These are phyloP conservation scores for Trichoderma harzianum DNA, from an alignment of 2,329 filamentous ascomycete species.

Conservation along the genomic window DNA sequence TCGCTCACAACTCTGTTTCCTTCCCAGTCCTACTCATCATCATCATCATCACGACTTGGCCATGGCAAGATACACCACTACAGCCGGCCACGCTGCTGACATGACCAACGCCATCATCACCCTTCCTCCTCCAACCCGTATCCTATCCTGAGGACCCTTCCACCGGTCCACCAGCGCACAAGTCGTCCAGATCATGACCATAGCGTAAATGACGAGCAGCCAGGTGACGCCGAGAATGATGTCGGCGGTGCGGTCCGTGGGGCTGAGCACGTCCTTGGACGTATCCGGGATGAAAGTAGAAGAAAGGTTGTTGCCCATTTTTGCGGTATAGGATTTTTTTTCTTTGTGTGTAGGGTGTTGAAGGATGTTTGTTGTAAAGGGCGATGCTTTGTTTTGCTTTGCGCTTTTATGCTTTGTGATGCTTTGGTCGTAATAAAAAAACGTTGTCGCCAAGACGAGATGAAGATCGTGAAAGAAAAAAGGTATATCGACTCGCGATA, in stretches of 20 bases:
- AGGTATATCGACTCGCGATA: constrained; percentile 2
- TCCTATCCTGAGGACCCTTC: constrained; percentile 38
- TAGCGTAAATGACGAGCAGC: constrained; percentile 34
- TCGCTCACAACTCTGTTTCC: not conserved
- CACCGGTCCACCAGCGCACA: constrained; percentile 42
- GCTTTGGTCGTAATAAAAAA: not conserved
- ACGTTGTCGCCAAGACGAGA: not conserved
- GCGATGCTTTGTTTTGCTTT: not conserved
- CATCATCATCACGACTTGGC: constrained; percentile 17
- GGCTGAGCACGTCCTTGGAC: constrained; percentile 33
- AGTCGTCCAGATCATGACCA: constrained; percentile 42
- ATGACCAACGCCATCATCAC: constrained; percentile 33
- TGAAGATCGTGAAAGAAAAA: not conserved
- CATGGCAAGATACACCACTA: constrained; percentile 33
- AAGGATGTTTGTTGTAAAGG: not conserved
- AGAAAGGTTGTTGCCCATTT: constrained; percentile 43
- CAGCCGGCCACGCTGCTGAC: constrained; percentile 37
- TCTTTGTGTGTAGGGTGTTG: not conserved
- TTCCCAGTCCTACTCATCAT: not conserved
- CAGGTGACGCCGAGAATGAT: constrained; percentile 36
- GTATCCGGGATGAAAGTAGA: constrained; percentile 37
- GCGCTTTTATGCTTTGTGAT: not conserved
- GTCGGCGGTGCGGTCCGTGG: constrained; percentile 30
- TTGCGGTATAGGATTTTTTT: constrained; percentile 10
- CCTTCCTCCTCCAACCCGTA: constrained; percentile 27